Evolutionary conservation across 768 basidiomycete species (phyloP).

Genomic region (Mycena albidolilacea): DNA sequence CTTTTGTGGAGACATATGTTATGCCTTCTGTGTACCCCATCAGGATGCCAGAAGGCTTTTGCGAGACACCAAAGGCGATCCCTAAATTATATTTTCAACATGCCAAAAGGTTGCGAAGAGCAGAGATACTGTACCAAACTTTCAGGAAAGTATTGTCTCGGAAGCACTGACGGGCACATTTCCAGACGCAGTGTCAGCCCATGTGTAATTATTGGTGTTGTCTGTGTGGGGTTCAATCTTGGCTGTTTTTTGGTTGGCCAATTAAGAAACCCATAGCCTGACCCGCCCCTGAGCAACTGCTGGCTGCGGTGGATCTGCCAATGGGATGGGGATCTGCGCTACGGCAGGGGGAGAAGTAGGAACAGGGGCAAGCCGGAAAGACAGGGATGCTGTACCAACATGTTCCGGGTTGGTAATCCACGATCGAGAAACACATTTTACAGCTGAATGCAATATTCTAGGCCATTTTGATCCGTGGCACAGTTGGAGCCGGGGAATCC

Average conservation of each 20-base stretch:
- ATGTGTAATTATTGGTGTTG: constrained; percentile 96
- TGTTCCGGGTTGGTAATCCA: too few species aligned
- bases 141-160: constrained; percentile 92
- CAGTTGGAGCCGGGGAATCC: too few species aligned
- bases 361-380: too few species aligned
- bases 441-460: too few species aligned
- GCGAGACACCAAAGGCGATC: constrained; percentile 68
- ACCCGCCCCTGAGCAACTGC: constrained; percentile 54
- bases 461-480: too few species aligned
- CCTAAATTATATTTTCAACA: constrained; percentile 50
- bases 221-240: constrained; percentile 89
- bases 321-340: constrained; percentile 74
- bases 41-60: constrained; percentile 92
- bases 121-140: constrained; percentile 82
- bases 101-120: constrained; percentile 57
- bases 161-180: constrained; percentile 96
- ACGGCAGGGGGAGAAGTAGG: constrained; percentile 54
- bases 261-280: constrained; percentile 77
- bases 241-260: constrained; percentile 83
- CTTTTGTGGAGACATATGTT: constrained; percentile 95
- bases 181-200: constrained; percentile 93
- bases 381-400: too few species aligned
- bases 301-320: constrained; percentile 60
- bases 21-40: constrained; percentile 98
- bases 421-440: too few species aligned